Conservation (phyloP, 2,329 filamentous ascomycete species). For the Lithohypha guttulata region DNA sequence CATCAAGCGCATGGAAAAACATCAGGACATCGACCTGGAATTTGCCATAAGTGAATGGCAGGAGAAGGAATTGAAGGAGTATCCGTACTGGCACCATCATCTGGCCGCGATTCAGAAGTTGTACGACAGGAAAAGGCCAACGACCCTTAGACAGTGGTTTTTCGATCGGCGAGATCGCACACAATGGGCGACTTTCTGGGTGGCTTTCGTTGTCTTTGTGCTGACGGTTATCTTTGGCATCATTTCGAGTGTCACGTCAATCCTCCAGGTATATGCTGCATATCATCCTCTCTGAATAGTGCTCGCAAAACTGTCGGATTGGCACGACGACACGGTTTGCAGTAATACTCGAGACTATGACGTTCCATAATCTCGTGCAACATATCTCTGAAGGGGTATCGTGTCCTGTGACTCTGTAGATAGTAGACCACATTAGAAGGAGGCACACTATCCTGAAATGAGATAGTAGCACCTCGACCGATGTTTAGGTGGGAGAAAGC, state of each 20-base stretch:
- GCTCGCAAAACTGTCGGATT: too few relatives aligned
- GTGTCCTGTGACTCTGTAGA: too few relatives aligned
- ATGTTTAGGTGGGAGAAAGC: too few relatives aligned
- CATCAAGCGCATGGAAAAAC: background rate
- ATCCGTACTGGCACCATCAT: conserved; percentile 25
- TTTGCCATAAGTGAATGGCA: background rate
- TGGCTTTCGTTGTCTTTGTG: conserved; percentile 24
- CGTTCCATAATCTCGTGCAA: too few relatives aligned
- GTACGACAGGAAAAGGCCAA: conserved; percentile 21
- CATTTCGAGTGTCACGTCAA: conserved; percentile 24
- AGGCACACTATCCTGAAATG: too few relatives aligned
- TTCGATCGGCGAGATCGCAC: conserved; percentile 25
- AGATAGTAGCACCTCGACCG: too few relatives aligned
- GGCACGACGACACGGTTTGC: too few relatives aligned
- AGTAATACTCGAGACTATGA: too few relatives aligned
- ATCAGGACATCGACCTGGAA: conserved; percentile 2
- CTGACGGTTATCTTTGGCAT: conserved; percentile 25
- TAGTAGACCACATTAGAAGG: too few relatives aligned
- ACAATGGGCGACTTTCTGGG: conserved; percentile 28
- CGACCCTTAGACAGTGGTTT: conserved; percentile 25
- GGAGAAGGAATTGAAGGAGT: conserved; percentile 21
- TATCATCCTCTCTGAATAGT: background rate
- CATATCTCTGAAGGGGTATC: too few relatives aligned
- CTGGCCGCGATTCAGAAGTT: conserved; percentile 23
- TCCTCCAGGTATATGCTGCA: conserved; percentile 19